Evolutionary conservation across 2,329 filamentous ascomycete genomes (phyloP).

Genomic region (Apiospora phragmitis): DNA sequence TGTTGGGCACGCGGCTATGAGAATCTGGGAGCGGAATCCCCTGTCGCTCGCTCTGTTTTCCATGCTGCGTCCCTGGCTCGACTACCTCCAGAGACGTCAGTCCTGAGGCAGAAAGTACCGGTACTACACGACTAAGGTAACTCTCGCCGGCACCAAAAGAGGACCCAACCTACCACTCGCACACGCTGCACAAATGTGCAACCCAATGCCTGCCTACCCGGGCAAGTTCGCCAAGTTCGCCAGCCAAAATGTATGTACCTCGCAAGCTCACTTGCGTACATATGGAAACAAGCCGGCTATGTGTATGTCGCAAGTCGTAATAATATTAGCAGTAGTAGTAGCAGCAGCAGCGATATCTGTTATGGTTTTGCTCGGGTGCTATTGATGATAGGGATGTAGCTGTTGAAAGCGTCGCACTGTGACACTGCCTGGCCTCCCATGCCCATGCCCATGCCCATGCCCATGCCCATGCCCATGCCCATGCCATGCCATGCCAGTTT

Average conservation of each 20-base stretch:
- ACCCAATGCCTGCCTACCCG: not conserved
- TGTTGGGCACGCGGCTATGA: not conserved
- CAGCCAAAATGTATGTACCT: not conserved
- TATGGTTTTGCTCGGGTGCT: constrained; percentile 4
- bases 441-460: not conserved
- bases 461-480: not conserved
- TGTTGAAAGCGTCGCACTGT: not conserved
- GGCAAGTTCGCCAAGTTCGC: not conserved
- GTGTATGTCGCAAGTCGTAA: not conserved
- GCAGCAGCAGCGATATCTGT: not conserved
- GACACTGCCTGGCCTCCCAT: constrained; percentile 2
- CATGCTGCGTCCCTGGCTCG: constrained; percentile 5
- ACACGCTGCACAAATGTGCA: not conserved
- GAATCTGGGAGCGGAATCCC: constrained; percentile 5
- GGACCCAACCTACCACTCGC: not conserved
- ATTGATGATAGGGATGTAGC: not conserved
- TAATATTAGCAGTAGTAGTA: not conserved
- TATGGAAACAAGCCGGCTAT: constrained; percentile 1
- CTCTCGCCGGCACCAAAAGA: constrained; percentile 1
- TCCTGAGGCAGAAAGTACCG: not conserved
- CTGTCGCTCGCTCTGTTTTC: constrained; percentile 6
- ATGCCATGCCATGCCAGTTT: constrained; percentile 7
- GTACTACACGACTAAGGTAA: constrained; percentile 3
- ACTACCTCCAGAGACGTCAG: not conserved
- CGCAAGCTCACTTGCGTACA: not conserved